Evolutionary conservation across 2,329 filamentous ascomycete genomes (phyloP).

Genomic region (Ophiostoma triangulosporum): DNA sequence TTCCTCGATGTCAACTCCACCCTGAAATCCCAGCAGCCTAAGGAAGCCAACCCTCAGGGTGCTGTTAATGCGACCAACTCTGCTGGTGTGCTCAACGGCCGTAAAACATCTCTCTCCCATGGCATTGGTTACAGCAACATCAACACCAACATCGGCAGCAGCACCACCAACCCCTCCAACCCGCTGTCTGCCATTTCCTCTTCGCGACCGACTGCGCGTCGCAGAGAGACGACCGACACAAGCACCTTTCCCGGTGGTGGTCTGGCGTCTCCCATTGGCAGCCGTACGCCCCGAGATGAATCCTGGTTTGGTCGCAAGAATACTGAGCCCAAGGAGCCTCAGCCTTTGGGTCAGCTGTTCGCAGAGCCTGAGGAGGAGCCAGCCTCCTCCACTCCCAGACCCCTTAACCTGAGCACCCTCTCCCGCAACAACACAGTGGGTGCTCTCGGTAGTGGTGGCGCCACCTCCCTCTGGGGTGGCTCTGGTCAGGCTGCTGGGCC

Average conservation of each 20-base stretch:
- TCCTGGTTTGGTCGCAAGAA: conserved; percentile 44
- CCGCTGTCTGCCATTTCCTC: conserved; percentile 59
- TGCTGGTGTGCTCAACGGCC: conserved; percentile 38
- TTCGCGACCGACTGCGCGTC: conserved; percentile 60
- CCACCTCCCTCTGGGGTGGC: conserved; percentile 31
- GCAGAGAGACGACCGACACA: conserved; percentile 66
- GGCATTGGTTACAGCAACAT: conserved; percentile 47
- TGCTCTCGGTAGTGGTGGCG: conserved; percentile 25
- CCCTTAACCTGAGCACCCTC: conserved; percentile 31
- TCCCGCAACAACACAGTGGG: conserved; percentile 42
- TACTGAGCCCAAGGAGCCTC: conserved; percentile 34
- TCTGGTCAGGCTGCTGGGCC: conserved; percentile 35
- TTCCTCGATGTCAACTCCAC: conserved; percentile 91
- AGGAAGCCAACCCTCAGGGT: conserved; percentile 42
- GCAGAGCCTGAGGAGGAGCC: conserved; percentile 40
- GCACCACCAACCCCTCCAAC: conserved; percentile 23
- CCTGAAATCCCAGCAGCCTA: conserved; percentile 71
- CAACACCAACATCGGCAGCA: conserved; percentile 19
- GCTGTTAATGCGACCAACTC: conserved; percentile 12
- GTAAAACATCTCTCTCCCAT: conserved; percentile 74
- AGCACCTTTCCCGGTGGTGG: conserved; percentile 44
- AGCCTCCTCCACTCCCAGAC: conserved; percentile 20
- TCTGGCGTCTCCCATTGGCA: conserved; percentile 46
- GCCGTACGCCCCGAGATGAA: conserved; percentile 48
- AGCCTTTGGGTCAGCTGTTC: conserved; percentile 25